Evolutionary conservation across 2,329 filamentous ascomycete genomes (phyloP), one percentile per base, ranked within the genome.

Genomic region (Trematosphaeria pertusa): DNA sequence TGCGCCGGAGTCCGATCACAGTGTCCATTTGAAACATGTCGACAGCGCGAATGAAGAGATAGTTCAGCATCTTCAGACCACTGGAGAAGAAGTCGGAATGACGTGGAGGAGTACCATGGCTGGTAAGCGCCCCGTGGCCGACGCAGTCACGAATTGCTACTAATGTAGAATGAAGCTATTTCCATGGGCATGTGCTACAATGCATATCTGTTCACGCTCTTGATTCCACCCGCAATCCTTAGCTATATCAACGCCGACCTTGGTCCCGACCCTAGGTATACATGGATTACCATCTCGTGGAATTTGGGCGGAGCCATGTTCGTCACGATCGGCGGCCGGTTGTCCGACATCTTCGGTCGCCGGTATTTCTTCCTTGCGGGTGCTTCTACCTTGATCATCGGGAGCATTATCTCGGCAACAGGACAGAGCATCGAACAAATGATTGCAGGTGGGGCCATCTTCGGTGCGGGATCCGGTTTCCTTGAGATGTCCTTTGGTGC

Each of bases 311-410:
- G 61, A 14, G 62, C 66, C 1, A 65, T 69, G 52, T 52, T 69
- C n/a, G 62, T 69, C 10, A 67, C 63, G 0, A 48, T 67, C 9
- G 64, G 62, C 6, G 62, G 66, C 5, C 64, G 73, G 19, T 56
- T 76, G 1, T 70, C 69, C 1, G 73, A 75, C 48, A 72, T 75
- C 19, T 75, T 75, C 28, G 73, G 73, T 5, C 60, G 65, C 1
- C 45, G 65, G 26, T 68, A 57, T 36, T 69, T 68, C 42, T 67
- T 68, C 49, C 45, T 69, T 19, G 60, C 62, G 0, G 73, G 73
- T 5, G 65, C 70, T 11, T 28, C 61, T 11, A 59, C 70, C 9
- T 61, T 66, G 18, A 63, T 73, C 20, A 50, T 70, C 20, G 73
- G 73, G 7, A 65, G 63, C 17, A 67, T 76, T 20, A 66, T 76